phyloP scores from a whole-genome alignment of 2,329 filamentous ascomycete genomes.

The Hirsutella minnesotensis region DNA sequence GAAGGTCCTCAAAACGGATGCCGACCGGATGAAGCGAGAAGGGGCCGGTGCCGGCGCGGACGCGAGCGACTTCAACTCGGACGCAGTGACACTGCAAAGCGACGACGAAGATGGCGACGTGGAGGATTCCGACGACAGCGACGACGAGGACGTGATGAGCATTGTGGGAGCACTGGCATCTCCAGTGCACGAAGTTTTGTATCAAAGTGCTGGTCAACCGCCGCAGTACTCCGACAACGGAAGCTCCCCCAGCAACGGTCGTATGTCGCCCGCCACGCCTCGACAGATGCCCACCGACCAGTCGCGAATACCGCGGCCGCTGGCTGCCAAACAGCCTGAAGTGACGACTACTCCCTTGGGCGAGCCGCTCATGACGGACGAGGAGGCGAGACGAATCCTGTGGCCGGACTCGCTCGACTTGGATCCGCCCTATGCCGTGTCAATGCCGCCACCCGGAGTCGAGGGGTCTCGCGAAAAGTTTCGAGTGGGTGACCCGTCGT shows the following conservation, averaged over 20 bases:
- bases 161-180: constrained; percentile 7
- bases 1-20: constrained; percentile 20
- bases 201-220: neutral
- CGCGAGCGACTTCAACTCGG: neutral
- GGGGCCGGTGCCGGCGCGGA: constrained; percentile 12
- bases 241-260: neutral
- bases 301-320: neutral
- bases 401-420: constrained; percentile 21
- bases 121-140: constrained; percentile 1
- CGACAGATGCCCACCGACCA: neutral
- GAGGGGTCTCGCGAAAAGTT: constrained; percentile 28
- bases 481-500: constrained; percentile 20
- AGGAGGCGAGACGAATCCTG: constrained; percentile 26
- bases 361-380: constrained; percentile 24
- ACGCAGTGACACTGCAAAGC: constrained; percentile 17
- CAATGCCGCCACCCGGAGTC: constrained; percentile 6
- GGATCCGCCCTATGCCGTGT: constrained; percentile 1
- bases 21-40: constrained; percentile 16
- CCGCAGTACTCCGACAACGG: neutral
- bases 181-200: neutral
- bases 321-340: neutral
- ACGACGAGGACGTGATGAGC: neutral
- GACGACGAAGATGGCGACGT: constrained; percentile 15
- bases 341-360: constrained; percentile 10
- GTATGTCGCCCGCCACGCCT: neutral